Conservation (phyloP, 176 grass and related monocot genomes). For the Bonia amplexicaulis region DNA sequence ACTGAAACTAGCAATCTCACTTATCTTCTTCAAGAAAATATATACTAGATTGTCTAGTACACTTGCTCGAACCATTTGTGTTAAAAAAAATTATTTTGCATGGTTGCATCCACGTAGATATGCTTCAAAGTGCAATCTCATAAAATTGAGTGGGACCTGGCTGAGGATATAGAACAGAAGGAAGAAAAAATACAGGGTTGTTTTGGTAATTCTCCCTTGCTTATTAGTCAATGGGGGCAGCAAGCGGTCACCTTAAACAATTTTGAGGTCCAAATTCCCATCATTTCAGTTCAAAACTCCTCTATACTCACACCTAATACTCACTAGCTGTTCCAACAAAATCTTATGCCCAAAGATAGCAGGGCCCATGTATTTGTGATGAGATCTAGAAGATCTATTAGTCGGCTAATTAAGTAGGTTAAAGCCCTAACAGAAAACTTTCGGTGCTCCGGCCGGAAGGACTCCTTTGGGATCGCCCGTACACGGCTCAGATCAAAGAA, state of each 20-base stretch:
- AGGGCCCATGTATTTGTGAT: not conserved
- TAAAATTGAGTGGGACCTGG: not conserved
- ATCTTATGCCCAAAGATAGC: not conserved
- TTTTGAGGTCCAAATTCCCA: not conserved
- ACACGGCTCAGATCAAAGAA: too few species aligned
- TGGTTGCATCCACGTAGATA: conserved; percentile 19
- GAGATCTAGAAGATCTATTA: conserved; percentile 17
- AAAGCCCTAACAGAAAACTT: too few species aligned
- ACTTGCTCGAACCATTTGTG: conserved; percentile 2
- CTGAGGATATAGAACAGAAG: not conserved
- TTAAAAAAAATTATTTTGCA: not conserved
- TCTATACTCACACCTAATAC: not conserved
- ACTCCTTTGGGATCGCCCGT: too few species aligned
- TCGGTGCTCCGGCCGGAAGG: too few species aligned
- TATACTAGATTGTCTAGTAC: not conserved
- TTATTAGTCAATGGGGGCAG: conserved; percentile 2
- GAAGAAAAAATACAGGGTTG: not conserved
- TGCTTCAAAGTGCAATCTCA: not conserved
- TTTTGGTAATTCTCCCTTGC: not conserved
- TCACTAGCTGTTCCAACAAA: not conserved
- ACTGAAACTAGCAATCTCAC: not conserved
- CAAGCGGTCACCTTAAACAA: not conserved
- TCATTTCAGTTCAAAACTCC: not conserved
- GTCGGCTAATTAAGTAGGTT: too few species aligned
- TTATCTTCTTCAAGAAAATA: not conserved